Percentiles rank a stretch among this genome's conserved stretches.
phyloP scores from a whole-genome alignment of 805 yeast species.

The Geotrichum ghanense region DNA sequence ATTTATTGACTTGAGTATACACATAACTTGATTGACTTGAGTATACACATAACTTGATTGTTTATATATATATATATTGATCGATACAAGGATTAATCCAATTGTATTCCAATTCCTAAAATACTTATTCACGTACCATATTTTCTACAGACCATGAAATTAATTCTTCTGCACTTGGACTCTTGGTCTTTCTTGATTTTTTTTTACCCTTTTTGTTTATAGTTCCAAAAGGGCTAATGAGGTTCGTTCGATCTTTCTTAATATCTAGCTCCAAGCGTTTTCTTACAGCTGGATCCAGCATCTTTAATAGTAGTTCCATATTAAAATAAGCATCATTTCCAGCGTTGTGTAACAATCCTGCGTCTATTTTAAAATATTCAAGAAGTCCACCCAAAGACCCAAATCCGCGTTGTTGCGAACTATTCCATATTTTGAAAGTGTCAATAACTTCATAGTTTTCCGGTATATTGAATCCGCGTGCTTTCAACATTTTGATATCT shows the following conservation, averaged over 20 bases:
- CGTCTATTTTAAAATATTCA: conserved; percentile 39
- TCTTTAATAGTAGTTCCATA: neutral
- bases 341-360: conserved; percentile 54
- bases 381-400: conserved; percentile 34
- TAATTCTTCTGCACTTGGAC: too few species aligned
- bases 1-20: too few species aligned
- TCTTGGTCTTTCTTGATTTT: neutral
- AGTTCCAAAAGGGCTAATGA: too few species aligned
- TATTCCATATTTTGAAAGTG: conserved; percentile 36
- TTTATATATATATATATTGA: too few species aligned
- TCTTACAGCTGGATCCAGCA: neutral
- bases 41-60: too few species aligned
- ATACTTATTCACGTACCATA: too few species aligned
- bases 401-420: conserved; percentile 12
- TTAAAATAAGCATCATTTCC: conserved; percentile 17
- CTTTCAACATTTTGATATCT: conserved; percentile 41
- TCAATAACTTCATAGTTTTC: conserved; percentile 28
- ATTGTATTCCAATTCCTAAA: too few species aligned
- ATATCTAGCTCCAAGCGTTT: neutral
- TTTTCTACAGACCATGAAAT: too few species aligned
- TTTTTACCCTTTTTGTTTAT: too few species aligned
- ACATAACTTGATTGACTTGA: too few species aligned
- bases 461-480: conserved; percentile 30
- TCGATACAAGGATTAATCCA: too few species aligned
- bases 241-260: neutral